Evolutionary conservation across 257 asterid species (phyloP), one percentile per base, ranked within the genome.

Genomic region (Fraxinus quadrangulata): DNA sequence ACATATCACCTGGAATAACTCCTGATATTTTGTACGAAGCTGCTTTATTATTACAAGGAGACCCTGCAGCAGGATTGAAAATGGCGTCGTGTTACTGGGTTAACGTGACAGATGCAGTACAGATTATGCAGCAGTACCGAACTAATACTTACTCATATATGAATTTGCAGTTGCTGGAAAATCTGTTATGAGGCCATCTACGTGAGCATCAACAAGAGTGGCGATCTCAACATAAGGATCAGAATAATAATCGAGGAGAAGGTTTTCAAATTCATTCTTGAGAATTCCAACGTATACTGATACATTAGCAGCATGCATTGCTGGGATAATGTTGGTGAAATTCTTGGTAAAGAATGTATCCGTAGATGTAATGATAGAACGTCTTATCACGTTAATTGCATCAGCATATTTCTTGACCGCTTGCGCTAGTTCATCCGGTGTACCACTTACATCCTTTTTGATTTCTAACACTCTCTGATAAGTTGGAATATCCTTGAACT

Each of bases 151-250:
- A 94, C 99, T 84, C 74, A 79, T 81, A 72, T 90, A 94, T 69
- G 89, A 73, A 49, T 68, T 79, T 16, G 93, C 95, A 16, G 97
- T 94, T 78, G 88, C 85, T 0, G 99, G 99, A 70, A 33, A 92
- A 73, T 92, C 97, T 0, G 97, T 94, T 2, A 84, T 74, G 9
- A 94, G 39, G 42, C 96, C 99, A 79, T 92, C 97, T 0, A 80
- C 93, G 16, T 83, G 84, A 30, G 71, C 86, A 24, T 85, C 59
- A 72, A 71, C 6, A 42, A 88, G 63, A 34, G 97, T 92, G 79
- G 83, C 81, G 11, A 94, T 84, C 84, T 92, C 92, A 4, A 86
- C 87, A 42, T 94, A 94, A 19, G 99, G 99, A 87, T 94, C 99
- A 0, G 97, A 81, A 3, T 85, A 74, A 77, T 87, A 92, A 67